Evolutionary conservation across 768 basidiomycete species (phyloP).

Genomic region (Serendipita indica): DNA sequence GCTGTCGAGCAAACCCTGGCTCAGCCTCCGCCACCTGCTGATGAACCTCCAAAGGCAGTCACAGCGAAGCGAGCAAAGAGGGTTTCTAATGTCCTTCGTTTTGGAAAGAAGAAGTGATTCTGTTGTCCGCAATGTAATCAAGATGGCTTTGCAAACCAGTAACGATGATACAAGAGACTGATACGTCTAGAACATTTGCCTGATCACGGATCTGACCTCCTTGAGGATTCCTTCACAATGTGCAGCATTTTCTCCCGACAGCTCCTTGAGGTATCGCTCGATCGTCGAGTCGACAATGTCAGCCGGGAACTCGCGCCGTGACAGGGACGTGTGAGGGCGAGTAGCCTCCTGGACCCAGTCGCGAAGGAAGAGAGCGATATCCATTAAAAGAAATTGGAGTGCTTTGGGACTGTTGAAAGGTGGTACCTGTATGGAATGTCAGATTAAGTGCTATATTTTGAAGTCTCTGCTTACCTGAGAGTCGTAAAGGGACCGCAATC

Average conservation of each 20-base stretch:
- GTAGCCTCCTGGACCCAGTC: conserved; percentile 73
- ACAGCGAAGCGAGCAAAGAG: neutral
- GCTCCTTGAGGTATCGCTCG: conserved; percentile 57
- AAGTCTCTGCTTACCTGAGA: conserved; percentile 47
- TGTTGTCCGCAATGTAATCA: neutral
- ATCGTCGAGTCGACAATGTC: conserved; percentile 59
- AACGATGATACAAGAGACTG: neutral
- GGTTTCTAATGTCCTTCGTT: neutral
- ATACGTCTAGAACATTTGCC: conserved; percentile 46
- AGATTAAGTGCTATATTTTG: conserved; percentile 10
- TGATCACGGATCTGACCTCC: conserved; percentile 50
- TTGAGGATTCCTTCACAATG: conserved; percentile 58
- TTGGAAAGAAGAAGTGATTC: neutral
- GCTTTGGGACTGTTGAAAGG: conserved; percentile 72
- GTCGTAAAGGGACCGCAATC: conserved; percentile 74
- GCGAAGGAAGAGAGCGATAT: conserved; percentile 62
- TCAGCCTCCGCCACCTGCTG: neutral
- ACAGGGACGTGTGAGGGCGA: conserved; percentile 49
- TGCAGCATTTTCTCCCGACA: conserved; percentile 38
- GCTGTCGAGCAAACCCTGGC: neutral
- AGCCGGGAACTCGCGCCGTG: conserved; percentile 58
- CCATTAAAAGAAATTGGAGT: conserved; percentile 64
- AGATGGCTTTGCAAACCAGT: no score
- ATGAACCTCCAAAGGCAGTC: conserved; percentile 1
- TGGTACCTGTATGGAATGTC: conserved; percentile 37